Percentiles rank a stretch among this genome's conserved stretches.
These are phyloP conservation scores for Colletotrichum sp. DNA, from an alignment of 2,329 filamentous ascomycete genomes.

Conservation along the genomic window DNA sequence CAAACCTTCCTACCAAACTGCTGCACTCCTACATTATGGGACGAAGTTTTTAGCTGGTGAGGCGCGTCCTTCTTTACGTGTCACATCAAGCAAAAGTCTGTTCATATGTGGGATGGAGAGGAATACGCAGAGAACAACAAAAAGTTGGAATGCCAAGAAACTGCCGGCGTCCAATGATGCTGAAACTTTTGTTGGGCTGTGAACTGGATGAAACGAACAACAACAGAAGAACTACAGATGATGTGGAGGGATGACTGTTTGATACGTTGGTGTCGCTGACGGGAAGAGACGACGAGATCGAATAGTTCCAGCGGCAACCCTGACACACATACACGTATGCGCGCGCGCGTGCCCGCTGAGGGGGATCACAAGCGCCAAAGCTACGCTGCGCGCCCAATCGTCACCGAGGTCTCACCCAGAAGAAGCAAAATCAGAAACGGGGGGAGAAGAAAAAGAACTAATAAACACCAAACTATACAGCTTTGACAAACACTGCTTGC, in stretches of 20 bases:
- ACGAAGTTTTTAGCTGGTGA: neutral
- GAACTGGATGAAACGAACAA: neutral
- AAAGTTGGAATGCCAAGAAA: neutral
- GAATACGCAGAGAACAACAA: neutral
- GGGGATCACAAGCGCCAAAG: neutral
- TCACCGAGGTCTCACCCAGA: neutral
- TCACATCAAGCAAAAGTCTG: neutral
- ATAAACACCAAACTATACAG: slow-evolving; percentile 16
- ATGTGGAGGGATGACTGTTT: neutral
- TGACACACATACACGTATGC: neutral
- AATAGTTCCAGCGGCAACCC: neutral
- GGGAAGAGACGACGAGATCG: neutral
- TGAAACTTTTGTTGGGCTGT: neutral
- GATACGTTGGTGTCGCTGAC: neutral
- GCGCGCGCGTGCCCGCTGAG: neutral
- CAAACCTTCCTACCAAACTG: neutral
- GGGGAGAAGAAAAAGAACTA: neutral
- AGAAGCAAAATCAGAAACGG: neutral
- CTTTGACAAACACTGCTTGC: slow-evolving; percentile 21
- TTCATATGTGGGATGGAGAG: neutral
- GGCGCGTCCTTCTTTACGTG: neutral
- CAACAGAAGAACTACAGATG: neutral
- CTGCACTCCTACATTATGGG: neutral
- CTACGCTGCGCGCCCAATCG: neutral
- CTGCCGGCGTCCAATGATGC: neutral